A percentile compares a stretch with the other conserved stretches of the same genome.
These are phyloP conservation scores for Cutaneotrichosporon spelunceum DNA, from an alignment of 1,284 basidiomycete genomes.

Conservation along the genomic window DNA sequence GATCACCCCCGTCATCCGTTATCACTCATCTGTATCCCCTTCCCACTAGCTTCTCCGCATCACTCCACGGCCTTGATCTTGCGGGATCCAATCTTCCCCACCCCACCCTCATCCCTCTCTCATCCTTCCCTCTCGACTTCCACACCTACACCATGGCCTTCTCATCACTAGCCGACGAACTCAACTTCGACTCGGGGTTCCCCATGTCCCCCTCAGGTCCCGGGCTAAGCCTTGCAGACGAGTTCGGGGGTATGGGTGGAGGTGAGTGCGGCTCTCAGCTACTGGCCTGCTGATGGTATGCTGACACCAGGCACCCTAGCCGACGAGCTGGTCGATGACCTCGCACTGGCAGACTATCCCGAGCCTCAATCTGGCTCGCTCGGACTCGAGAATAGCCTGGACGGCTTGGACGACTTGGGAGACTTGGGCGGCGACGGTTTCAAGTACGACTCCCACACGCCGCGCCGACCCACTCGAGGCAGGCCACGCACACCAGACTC, in stretches of 20 bases:
- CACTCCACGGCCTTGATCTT: no score
- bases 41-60: no score
- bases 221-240: conserved; percentile 6
- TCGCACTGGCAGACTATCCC: conserved; percentile 7
- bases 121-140: background rate
- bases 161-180: conserved; percentile 22
- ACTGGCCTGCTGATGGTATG: no score
- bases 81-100: background rate
- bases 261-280: background rate
- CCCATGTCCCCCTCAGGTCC: background rate
- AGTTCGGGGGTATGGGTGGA: conserved; percentile 5
- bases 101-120: background rate
- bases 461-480: background rate
- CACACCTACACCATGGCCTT: conserved; percentile 16
- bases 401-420: no score
- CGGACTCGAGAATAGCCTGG: background rate
- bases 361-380: background rate
- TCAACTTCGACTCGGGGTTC: conserved; percentile 15
- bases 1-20: no score
- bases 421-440: no score
- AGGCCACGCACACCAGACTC: background rate
- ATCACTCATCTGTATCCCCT: no score
- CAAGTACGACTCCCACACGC: background rate
- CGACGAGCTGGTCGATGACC: conserved; percentile 12
- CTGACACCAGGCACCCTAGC: conserved; percentile 1